phyloP scores from a whole-genome alignment of 2,329 filamentous ascomycete genomes.

The Phialophora expanda region DNA sequence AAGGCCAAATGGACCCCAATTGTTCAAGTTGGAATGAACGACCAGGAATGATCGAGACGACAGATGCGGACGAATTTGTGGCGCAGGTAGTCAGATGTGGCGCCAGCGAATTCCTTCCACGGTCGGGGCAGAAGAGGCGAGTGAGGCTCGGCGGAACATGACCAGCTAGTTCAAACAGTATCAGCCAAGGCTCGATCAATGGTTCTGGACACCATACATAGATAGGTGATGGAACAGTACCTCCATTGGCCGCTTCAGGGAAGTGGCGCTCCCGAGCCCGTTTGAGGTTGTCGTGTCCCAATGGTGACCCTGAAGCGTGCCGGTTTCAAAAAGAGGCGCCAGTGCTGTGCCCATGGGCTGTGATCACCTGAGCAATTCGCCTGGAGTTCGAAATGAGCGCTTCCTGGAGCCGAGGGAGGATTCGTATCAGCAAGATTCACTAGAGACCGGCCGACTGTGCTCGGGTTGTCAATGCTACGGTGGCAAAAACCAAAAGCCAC shows the following conservation, averaged over 20 bases:
- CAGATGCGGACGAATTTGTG: constrained; percentile 15
- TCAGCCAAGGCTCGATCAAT: background rate
- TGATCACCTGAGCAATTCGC: constrained; percentile 29
- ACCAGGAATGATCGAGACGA: background rate
- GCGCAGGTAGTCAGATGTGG: constrained; percentile 29
- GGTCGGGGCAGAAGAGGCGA: background rate
- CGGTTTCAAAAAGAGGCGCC: constrained; percentile 28
- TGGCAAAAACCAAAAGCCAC: constrained; percentile 21
- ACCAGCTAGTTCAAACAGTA: background rate
- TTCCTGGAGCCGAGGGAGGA: constrained; percentile 6
- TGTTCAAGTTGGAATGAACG: background rate
- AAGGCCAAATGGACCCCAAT: background rate
- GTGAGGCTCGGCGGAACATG: background rate
- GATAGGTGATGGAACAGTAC: background rate
- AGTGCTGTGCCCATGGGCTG: constrained; percentile 19
- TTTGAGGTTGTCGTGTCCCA: constrained; percentile 13
- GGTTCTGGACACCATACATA: background rate
- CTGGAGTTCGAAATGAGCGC: constrained; percentile 10
- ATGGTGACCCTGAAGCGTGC: constrained; percentile 2
- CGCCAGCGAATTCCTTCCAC: background rate
- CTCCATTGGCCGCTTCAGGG: background rate
- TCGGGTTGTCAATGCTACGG: constrained; percentile 19
- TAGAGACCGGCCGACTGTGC: background rate
- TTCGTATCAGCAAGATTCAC: constrained; percentile 6
- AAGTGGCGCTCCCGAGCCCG: constrained; percentile 3